These are phyloP conservation scores for Podila epicladia DNA, from an alignment of 192 early-diverging fungal genomes.

Conservation along the genomic window DNA sequence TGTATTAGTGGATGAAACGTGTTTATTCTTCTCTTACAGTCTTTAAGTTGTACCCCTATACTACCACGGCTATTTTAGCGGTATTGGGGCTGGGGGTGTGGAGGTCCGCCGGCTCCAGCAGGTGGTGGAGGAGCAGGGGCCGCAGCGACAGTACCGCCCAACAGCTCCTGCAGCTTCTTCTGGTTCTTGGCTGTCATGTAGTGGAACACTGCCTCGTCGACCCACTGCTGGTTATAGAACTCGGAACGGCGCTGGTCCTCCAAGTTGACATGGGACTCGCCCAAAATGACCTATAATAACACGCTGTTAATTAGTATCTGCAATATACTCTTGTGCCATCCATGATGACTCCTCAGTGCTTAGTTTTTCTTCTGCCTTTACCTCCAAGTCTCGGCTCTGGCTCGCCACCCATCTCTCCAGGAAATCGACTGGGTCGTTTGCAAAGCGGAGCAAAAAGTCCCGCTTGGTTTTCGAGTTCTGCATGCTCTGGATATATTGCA, in stretches of 20 bases:
- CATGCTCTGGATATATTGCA: conserved; percentile 83
- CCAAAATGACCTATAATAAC: conserved; percentile 67
- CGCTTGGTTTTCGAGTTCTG: conserved; percentile 91
- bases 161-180: conserved; percentile 44
- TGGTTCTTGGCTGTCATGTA: conserved; percentile 79
- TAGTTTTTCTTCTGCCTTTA: conserved; percentile 19
- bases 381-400: conserved; percentile 94
- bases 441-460: conserved; percentile 91
- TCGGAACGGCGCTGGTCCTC: conserved; percentile 77
- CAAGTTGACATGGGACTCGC: conserved; percentile 76
- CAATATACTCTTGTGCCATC: background rate
- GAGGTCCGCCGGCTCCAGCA: background rate
- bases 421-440: conserved; percentile 87
- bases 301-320: background rate
- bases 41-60: no score
- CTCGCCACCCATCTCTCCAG: conserved; percentile 93
- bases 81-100: background rate
- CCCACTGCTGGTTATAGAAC: conserved; percentile 82
- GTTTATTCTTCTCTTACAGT: no score
- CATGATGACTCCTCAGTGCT: background rate
- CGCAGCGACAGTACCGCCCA: conserved; percentile 21
- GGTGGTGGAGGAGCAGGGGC: conserved; percentile 12
- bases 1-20: no score
- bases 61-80: no score
- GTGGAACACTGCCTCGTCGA: conserved; percentile 91